Conservation (phyloP, 352 stramenopile species). For the Phytopythium cucurbitacearum region DNA sequence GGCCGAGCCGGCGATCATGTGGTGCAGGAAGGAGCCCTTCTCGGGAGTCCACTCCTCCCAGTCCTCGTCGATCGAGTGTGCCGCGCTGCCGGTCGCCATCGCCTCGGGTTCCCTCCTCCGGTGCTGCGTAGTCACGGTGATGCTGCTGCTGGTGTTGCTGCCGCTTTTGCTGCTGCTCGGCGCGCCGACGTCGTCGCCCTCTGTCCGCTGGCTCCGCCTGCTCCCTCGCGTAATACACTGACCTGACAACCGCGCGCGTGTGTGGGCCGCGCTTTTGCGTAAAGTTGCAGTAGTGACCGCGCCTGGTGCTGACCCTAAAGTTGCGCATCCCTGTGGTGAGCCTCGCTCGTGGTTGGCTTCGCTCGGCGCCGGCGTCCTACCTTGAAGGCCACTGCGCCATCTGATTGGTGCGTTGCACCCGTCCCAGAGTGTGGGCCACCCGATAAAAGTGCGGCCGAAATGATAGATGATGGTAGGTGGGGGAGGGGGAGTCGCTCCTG, state of each 20-base stretch:
- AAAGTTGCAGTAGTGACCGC: not conserved
- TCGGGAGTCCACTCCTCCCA: slow-evolving; percentile 93
- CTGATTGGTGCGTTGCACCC: slow-evolving; percentile 1
- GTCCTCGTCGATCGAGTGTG: slow-evolving; percentile 66
- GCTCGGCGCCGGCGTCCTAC: not conserved
- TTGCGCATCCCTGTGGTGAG: not conserved
- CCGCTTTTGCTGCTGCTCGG: too few relatives aligned
- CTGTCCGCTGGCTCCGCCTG: too few relatives aligned
- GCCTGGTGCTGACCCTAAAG: not conserved
- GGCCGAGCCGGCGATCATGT: slow-evolving; percentile 93
- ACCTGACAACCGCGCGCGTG: not conserved
- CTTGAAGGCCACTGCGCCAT: not conserved
- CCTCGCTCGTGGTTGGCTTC: not conserved
- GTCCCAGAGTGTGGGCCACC: not conserved
- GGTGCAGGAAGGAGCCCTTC: slow-evolving; percentile 91
- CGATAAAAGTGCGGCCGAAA: not conserved
- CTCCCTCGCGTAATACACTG: too few relatives aligned
- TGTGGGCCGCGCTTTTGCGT: not conserved
- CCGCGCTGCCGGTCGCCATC: slow-evolving; percentile 1
- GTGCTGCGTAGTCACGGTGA: too few relatives aligned
- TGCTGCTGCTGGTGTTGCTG: too few relatives aligned
- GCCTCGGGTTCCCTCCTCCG: not conserved
- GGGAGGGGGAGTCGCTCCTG: not conserved
- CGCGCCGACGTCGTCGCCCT: too few relatives aligned
- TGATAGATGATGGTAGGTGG: too few relatives aligned